Base-by-base conservation (phyloP, 805 yeast genomes). In the Lachancea fermentati region DNA sequence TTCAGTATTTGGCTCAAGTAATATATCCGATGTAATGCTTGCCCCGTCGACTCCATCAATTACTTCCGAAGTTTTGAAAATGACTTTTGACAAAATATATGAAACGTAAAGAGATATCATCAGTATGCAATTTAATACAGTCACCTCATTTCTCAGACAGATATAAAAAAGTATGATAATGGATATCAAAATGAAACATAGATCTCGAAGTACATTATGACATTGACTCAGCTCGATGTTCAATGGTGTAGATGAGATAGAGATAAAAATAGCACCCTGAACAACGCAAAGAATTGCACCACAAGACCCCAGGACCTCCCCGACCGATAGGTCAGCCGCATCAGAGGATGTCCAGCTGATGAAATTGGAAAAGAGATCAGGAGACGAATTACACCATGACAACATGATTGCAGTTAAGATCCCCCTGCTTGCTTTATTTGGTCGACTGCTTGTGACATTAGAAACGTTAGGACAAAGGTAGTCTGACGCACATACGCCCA, bases 321-420 rank as follows among this genome's bases (percentile, higher is more conserved):
- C 65, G 5, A 62, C 39, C 1, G 67, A 62, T 6, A 62, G 41
- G 5, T 58, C 53, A 4, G 58, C 61, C 4, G 56, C 50, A 16
- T 48, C 47, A 6, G 52, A 41, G 3, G 50, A 41, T 7, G 60
- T 55, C 67, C 67, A 62, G 42, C 63, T 59, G 45, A 62, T 51
- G 28, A 62, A 49, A 44, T 60, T 62, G 8, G 67, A 60, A 34
- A 62, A 57, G 4, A 62, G 39, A 48, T 62, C 67, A 2, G 67
- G 67, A 1, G 67, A 57, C 3, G 65, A 61, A 32, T 62, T 62
- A 39, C 67, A 62, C 63, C 64, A 62, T 12, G 67, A 58, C 34
- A 62, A 39, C 29, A 62, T 34, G 11, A 62, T 51, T 1, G 63
- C 62, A 47, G 58, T 49, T 11, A 60, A 19, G 3, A 54, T 50